Evolutionary conservation across 768 basidiomycete species (phyloP).

Genomic region (Epithele typhae): DNA sequence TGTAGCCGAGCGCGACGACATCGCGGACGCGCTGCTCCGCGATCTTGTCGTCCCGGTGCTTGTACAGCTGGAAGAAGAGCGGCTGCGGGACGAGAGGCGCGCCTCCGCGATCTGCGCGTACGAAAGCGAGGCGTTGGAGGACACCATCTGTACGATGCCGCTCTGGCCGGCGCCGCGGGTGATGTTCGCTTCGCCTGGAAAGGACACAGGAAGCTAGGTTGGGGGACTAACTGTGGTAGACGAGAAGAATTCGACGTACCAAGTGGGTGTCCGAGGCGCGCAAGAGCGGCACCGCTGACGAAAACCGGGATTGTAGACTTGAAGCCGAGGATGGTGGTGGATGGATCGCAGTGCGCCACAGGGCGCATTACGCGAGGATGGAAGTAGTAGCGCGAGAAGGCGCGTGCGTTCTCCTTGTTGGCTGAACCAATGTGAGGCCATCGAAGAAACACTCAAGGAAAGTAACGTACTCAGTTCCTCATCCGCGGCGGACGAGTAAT

Average conservation of each 20-base stretch:
- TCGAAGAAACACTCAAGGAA: background rate
- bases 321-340: slow-evolving; percentile 71
- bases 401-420: slow-evolving; percentile 63
- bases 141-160: slow-evolving; percentile 83
- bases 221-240: background rate
- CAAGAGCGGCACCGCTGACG: slow-evolving; percentile 78
- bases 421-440: slow-evolving; percentile 35
- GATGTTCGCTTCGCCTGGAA: slow-evolving; percentile 79
- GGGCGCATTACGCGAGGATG: slow-evolving; percentile 74
- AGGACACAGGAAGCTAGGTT: background rate
- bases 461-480: slow-evolving; percentile 69
- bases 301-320: slow-evolving; percentile 74
- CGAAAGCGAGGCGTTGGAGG: slow-evolving; percentile 71
- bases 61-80: slow-evolving; percentile 85
- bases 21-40: slow-evolving; percentile 70
- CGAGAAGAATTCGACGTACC: slow-evolving; percentile 33
- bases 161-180: slow-evolving; percentile 61
- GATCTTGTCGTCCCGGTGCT: slow-evolving; percentile 60
- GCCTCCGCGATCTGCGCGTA: slow-evolving; percentile 57
- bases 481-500: slow-evolving; percentile 84
- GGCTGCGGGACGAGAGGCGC: slow-evolving; percentile 50
- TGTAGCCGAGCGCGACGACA: slow-evolving; percentile 71
- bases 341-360: slow-evolving; percentile 60
- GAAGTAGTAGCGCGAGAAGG: slow-evolving; percentile 87
- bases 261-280: slow-evolving; percentile 84